These are phyloP conservation scores for Lolium multiflorum DNA, from an alignment of 176 grass and related monocot genomes.

Conservation along the genomic window DNA sequence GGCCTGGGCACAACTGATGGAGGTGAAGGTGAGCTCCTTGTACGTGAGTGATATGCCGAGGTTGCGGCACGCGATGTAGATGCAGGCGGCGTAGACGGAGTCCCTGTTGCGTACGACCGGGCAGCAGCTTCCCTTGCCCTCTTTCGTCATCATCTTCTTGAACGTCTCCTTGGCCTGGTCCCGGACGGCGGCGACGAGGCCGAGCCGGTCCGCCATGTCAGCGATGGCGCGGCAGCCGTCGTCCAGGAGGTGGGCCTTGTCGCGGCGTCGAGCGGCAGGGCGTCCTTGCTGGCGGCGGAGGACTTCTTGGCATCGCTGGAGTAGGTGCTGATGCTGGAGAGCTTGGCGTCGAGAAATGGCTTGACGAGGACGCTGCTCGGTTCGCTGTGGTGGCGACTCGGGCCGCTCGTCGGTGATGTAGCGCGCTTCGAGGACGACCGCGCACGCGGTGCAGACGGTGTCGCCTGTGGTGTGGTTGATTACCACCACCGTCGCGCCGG, in stretches of 20 bases:
- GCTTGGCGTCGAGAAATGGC: background rate
- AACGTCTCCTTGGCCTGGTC: constrained; percentile 41
- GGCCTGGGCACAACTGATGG: background rate
- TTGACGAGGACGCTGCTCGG: too few species aligned
- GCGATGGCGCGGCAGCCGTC: constrained; percentile 34
- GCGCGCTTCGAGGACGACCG: constrained; percentile 50
- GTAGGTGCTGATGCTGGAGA: background rate
- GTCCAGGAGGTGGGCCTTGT: background rate
- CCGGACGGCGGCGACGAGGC: constrained; percentile 40
- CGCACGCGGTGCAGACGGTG: constrained; percentile 64
- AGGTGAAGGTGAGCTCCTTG: constrained; percentile 49
- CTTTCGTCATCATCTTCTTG: constrained; percentile 32
- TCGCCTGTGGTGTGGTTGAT: constrained; percentile 53
- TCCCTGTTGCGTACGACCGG: constrained; percentile 2
- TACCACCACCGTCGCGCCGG: constrained; percentile 29
- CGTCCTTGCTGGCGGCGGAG: background rate
- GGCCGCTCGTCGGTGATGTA: constrained; percentile 48
- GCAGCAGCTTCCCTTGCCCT: background rate
- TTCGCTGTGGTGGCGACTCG: constrained; percentile 44
- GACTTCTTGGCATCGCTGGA: background rate
- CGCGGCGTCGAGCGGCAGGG: background rate
- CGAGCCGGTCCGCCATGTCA: constrained; percentile 54
- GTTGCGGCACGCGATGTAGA: constrained; percentile 54
- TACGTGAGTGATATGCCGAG: constrained; percentile 42
- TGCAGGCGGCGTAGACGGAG: constrained; percentile 47